A percentile compares a stretch with the other conserved stretches of the same genome.
Evolutionary conservation across 2,329 filamentous ascomycete genomes (phyloP).

Genomic region (Penicillium expansum): DNA sequence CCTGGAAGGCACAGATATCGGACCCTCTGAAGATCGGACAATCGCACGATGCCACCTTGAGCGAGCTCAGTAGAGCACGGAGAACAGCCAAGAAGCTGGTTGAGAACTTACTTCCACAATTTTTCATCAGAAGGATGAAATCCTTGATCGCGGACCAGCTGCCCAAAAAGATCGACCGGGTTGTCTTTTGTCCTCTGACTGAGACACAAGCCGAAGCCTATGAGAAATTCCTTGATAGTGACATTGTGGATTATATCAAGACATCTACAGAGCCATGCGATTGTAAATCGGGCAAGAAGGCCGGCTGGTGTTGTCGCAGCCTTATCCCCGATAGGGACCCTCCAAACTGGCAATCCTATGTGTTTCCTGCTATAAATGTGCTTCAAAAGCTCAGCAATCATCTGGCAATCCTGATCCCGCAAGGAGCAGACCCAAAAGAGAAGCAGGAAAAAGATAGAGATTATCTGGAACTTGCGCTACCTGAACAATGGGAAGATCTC

Average conservation of each 20-base stretch:
- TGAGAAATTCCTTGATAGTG: slow-evolving; percentile 72
- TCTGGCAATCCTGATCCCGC: slow-evolving; percentile 79
- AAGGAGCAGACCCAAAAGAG: slow-evolving; percentile 60
- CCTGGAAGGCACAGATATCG: slow-evolving; percentile 77
- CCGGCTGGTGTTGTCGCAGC: slow-evolving; percentile 77
- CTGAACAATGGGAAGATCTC: slow-evolving; percentile 69
- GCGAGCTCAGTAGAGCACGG: slow-evolving; percentile 76
- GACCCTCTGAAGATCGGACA: slow-evolving; percentile 82
- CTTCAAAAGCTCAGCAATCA: slow-evolving; percentile 91
- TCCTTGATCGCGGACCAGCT: slow-evolving; percentile 86
- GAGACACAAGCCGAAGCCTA: slow-evolving; percentile 79
- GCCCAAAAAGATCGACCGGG: slow-evolving; percentile 88
- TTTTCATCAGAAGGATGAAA: slow-evolving; percentile 93
- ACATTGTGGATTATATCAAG: slow-evolving; percentile 67
- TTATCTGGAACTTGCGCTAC: slow-evolving; percentile 70
- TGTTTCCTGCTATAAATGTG: slow-evolving; percentile 80
- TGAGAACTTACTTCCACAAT: slow-evolving; percentile 79
- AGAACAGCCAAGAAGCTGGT: slow-evolving; percentile 81
- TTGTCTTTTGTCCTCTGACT: slow-evolving; percentile 92
- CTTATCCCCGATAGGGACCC: slow-evolving; percentile 57
- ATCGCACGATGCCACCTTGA: slow-evolving; percentile 82
- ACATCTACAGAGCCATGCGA: slow-evolving; percentile 65
- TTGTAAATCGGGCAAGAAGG: slow-evolving; percentile 66
- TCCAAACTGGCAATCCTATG: slow-evolving; percentile 65
- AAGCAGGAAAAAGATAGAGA: slow-evolving; percentile 77